Conservation (phyloP, 305 asterid genomes). For the Striga hermonthica region DNA sequence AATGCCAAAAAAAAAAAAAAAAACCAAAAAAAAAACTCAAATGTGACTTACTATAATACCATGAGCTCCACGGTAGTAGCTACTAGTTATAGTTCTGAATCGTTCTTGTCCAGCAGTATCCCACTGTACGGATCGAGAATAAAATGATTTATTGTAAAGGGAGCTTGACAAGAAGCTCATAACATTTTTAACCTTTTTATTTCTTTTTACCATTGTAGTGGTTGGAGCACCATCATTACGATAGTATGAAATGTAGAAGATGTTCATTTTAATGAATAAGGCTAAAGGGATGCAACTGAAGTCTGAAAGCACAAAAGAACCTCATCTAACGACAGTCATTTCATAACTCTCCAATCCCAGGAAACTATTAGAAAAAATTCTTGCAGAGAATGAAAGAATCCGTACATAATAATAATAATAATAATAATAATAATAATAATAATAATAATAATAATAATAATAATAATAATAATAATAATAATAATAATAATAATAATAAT, state of each 20-base stretch:
- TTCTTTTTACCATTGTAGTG: not conserved
- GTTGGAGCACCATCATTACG: not conserved
- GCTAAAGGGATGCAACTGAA: not conserved
- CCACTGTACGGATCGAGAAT: slow-evolving; percentile 48
- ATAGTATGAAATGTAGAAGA: slow-evolving; percentile 5
- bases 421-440: too few relatives aligned
- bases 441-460: too few relatives aligned
- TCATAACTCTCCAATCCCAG: not conserved
- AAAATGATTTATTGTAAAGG: not conserved
- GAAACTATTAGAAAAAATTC: not conserved
- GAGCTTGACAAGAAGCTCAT: not conserved
- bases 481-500: too few relatives aligned
- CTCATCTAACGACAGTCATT: not conserved
- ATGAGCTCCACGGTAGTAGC: slow-evolving; percentile 89
- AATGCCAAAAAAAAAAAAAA: not conserved
- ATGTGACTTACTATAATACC: slow-evolving; percentile 64
- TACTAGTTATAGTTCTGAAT: slow-evolving; percentile 78
- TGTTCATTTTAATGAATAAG: not conserved
- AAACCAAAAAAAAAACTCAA: not conserved
- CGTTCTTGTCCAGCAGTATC: slow-evolving; percentile 94
- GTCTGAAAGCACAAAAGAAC: not conserved
- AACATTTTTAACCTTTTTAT: not conserved
- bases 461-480: too few relatives aligned
- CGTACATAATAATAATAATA: not conserved
- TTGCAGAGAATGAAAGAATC: slow-evolving; percentile 8